Evolutionary conservation across 305 asterid species (phyloP), one percentile per base, ranked within the genome.

Genomic region (Fraxinus paxiana): DNA sequence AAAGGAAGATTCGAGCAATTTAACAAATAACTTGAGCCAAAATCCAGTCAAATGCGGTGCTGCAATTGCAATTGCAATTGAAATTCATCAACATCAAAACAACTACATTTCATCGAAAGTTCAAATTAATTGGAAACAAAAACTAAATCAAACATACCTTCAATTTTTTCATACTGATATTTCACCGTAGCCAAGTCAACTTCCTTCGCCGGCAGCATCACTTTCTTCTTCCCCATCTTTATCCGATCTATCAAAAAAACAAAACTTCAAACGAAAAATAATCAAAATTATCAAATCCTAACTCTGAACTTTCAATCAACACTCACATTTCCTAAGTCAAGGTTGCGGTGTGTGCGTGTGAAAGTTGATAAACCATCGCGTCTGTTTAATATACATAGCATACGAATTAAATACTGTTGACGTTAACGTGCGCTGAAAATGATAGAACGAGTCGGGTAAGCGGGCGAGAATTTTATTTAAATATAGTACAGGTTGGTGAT

Each of bases 11-110:
- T 96, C 99, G 7, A 89, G 13, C 87, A 96, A 33, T 80, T 78
- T 88, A 48, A 92, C 89, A 79, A 92, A 92, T 3, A 92, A 43
- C 82, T 90, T 90, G 72, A 96, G 86, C 87, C 61, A 79, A 77
- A 86, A 76, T 82, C 99, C 98, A 83, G 97, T 92, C 90, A 94
- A 76, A 86, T 94, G 97, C 37, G 99, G 99, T 80, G 99, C 99
- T 96, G 89, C 92, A 84, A 72, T 22, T 37, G 76, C 79, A 82
- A 63, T 59, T 17, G 30, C 28, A 79, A 77, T 56, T 17, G 28
- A 24, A 80, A 77, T 12, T 34, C 56, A 13, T 65, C 48, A 12
- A 65, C 63, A 65, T 26, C 73, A 38, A 51, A 20, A 31, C 74
- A 81, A 73, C 65, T 28, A 30, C 80, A 79, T 41, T 51, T 1